A percentile compares a stretch with the other conserved stretches of the same genome.
Evolutionary conservation across 768 basidiomycete species (phyloP).

Genomic region (Amanita pallidorosea): DNA sequence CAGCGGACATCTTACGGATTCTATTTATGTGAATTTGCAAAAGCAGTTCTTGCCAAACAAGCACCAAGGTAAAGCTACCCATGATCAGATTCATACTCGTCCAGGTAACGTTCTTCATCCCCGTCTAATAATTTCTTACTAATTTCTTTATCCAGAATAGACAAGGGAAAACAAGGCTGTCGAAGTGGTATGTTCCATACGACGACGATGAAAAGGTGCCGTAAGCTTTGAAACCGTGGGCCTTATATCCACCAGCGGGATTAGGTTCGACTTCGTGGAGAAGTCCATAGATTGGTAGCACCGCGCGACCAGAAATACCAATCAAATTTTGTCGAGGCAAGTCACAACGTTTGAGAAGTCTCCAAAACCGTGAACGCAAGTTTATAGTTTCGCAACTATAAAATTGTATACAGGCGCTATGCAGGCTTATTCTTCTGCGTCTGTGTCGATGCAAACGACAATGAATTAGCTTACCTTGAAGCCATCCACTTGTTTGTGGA

Average conservation of each 20-base stretch:
- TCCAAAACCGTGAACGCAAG: constrained; percentile 4
- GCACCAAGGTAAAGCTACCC: constrained; percentile 10
- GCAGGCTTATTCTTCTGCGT: constrained; percentile 97
- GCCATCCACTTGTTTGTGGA: constrained; percentile 98
- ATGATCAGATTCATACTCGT: constrained; percentile 99
- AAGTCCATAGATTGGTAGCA: constrained; percentile 93
- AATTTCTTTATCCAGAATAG: constrained; percentile 54
- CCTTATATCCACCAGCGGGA: background rate
- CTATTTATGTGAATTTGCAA: constrained; percentile 9
- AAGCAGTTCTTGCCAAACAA: constrained; percentile 2
- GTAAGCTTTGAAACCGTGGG: background rate
- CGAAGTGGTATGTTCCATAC: constrained; percentile 98
- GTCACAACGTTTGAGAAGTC: constrained; percentile 12
- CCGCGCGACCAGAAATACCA: constrained; percentile 98
- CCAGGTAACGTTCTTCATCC: constrained; percentile 40
- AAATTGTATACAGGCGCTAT: constrained; percentile 93
- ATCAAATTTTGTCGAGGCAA: constrained; percentile 96
- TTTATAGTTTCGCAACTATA: constrained; percentile 89
- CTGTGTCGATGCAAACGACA: constrained; percentile 97
- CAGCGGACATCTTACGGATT: too few relatives aligned
- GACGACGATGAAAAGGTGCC: constrained; percentile 96
- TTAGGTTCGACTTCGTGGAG: constrained; percentile 87
- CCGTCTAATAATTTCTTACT: background rate
- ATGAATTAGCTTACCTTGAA: constrained; percentile 94
- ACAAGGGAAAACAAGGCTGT: constrained; percentile 94